These are phyloP conservation scores for Nakazawaea pomicola DNA, from an alignment of 805 yeast genomes.

Conservation along the genomic window DNA sequence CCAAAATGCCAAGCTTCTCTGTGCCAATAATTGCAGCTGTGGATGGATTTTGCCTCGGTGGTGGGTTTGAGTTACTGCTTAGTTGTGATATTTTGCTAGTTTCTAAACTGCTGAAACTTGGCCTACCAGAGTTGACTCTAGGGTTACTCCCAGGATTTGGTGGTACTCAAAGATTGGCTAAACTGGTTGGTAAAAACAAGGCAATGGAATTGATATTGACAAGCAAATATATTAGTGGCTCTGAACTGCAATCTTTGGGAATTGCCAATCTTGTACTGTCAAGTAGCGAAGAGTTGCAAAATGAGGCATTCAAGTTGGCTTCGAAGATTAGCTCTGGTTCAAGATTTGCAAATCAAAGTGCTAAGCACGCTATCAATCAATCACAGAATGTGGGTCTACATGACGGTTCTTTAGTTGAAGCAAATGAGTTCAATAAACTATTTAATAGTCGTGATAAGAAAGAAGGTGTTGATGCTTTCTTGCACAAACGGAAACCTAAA, in stretches of 20 bases:
- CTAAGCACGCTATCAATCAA: slow-evolving; percentile 39
- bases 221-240: slow-evolving; percentile 38
- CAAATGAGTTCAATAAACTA: slow-evolving; percentile 38
- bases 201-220: slow-evolving; percentile 47
- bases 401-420: slow-evolving; percentile 37
- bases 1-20: slow-evolving; percentile 29
- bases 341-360: slow-evolving; percentile 38
- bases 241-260: slow-evolving; percentile 44
- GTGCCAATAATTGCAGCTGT: slow-evolving; percentile 54
- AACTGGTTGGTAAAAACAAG: slow-evolving; percentile 42
- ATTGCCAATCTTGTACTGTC: slow-evolving; percentile 38
- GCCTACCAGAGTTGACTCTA: slow-evolving; percentile 51
- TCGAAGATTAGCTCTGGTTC: slow-evolving; percentile 34
- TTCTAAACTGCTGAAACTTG: slow-evolving; percentile 42
- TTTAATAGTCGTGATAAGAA: slow-evolving; percentile 42
- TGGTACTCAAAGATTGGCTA: slow-evolving; percentile 46
- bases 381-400: slow-evolving; percentile 29
- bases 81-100: slow-evolving; percentile 44
- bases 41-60: slow-evolving; percentile 46
- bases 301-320: slow-evolving; percentile 41
- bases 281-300: slow-evolving; percentile 30
- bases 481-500: slow-evolving; percentile 38
- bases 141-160: slow-evolving; percentile 52
- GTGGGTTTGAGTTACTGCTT: slow-evolving; percentile 55
- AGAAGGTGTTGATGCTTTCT: slow-evolving; percentile 48